These are phyloP conservation scores for Candida ponderosae DNA, from an alignment of 805 yeast genomes.

Conservation along the genomic window DNA sequence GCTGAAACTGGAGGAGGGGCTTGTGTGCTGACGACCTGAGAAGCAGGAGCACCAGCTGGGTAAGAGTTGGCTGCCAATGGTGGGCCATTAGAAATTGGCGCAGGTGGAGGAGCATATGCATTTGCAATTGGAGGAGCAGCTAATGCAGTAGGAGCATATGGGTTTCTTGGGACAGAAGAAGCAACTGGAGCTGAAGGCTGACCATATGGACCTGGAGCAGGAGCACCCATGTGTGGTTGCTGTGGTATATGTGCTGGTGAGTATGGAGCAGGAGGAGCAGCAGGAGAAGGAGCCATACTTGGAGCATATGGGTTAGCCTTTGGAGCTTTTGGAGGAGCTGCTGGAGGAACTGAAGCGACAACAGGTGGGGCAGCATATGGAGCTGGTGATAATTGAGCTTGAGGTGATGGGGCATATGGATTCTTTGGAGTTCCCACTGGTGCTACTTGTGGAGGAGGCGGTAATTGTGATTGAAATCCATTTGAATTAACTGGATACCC, in stretches of 20 bases:
- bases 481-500: constrained; percentile 18
- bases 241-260: constrained; percentile 7
- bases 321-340: constrained; percentile 11
- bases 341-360: no score
- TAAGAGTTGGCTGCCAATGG: constrained; percentile 3
- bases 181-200: constrained; percentile 18
- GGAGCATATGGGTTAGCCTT: constrained; percentile 21
- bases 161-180: constrained; percentile 19
- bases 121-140: constrained; percentile 10
- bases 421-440: constrained; percentile 20
- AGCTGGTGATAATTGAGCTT: constrained; percentile 7
- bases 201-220: constrained; percentile 13
- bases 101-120: constrained; percentile 24
- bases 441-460: constrained; percentile 6
- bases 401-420: constrained; percentile 28
- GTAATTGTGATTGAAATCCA: constrained; percentile 16
- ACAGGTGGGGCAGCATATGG: constrained; percentile 1
- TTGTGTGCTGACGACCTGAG: constrained; percentile 7
- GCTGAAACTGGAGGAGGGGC: constrained; percentile 17
- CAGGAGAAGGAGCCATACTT: neutral
- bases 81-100: constrained; percentile 5
- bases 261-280: constrained; percentile 10
- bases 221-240: constrained; percentile 3
- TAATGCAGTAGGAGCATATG: constrained; percentile 29
- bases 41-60: constrained; percentile 10